Evolutionary conservation across 1,284 basidiomycete genomes (phyloP), one percentile per base, ranked within the genome.

Genomic region (Coriolopsis trogii): DNA sequence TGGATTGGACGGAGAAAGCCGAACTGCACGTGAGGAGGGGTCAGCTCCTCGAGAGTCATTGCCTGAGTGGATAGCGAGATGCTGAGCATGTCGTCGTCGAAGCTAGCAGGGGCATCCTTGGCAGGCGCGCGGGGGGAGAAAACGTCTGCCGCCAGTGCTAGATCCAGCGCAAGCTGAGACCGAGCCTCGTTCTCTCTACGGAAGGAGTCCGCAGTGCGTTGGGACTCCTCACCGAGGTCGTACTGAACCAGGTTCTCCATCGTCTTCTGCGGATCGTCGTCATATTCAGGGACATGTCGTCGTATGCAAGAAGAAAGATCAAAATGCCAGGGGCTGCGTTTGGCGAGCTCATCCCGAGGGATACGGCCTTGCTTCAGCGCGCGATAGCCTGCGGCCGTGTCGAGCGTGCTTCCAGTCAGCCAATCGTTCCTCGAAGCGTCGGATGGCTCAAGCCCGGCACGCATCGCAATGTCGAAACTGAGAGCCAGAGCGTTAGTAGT

Each of bases 381-480:
- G 39, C 77, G 76, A 64, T 78, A 84, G 4, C 78, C 81, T 42
- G 77, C 67, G 12, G 67, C 68, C 7, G 79, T 78, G 53, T 79
- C 78, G 34, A 87, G 64, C 9, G 69, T 60, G 56, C 73, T 77
- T 9, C 75, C 74, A 0, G 81, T 73, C 21, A 88, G 67, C 60
- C 88, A 85, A 60, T 84, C 80, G 2, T 82, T 72, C 46, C 80
- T 72, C 1, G 75, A 73, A 2, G 66, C 51, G 15, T 72, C 57
- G 6, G 50, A 38, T 0, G 79, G 78, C 54, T 80, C 79, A 15
- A 76, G 70, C 7, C 78, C 79, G 23, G 79, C 71, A 30, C 76
- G 74, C 56, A 83, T 79, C 2, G 79, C 71, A 26, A 87, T 67
- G 61, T 91, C 89, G 56, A 77, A 81, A 15, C 89, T 91, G 33